These are phyloP conservation scores for Neurospora sp. DNA, from an alignment of 495 filamentous ascomycete species.

Conservation along the genomic window DNA sequence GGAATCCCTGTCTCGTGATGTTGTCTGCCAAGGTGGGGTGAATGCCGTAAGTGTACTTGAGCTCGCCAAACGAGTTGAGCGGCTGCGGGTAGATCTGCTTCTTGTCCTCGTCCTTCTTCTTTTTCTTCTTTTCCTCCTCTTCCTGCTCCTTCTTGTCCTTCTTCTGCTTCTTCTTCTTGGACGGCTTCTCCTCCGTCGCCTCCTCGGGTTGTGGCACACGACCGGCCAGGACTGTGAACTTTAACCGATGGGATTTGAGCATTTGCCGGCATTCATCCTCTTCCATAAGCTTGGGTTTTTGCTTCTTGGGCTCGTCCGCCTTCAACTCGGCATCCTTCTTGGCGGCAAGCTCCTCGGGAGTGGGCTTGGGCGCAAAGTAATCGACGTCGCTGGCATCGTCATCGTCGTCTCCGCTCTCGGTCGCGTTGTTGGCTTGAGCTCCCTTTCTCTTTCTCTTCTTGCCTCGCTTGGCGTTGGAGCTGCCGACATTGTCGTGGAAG, in stretches of 20 bases:
- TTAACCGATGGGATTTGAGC: slow-evolving; percentile 77
- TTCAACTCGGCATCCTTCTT: slow-evolving; percentile 4
- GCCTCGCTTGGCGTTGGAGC: slow-evolving; percentile 15
- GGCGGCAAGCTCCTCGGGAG: slow-evolving; percentile 7
- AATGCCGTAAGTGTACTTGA: slow-evolving; percentile 59
- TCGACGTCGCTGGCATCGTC: slow-evolving; percentile 31
- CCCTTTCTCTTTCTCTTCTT: slow-evolving; percentile 42
- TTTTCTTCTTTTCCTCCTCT: slow-evolving; percentile 37
- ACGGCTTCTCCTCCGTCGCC: slow-evolving; percentile 22
- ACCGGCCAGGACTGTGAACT: slow-evolving; percentile 58
- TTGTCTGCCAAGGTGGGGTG: slow-evolving; percentile 65
- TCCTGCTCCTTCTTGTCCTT: slow-evolving; percentile 43
- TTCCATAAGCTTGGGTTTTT: slow-evolving; percentile 27
- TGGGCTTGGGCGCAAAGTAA: slow-evolving; percentile 36
- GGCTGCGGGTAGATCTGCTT: slow-evolving; percentile 65
- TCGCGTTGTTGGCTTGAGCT: slow-evolving; percentile 12
- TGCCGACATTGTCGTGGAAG: slow-evolving; percentile 33
- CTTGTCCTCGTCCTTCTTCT: slow-evolving; percentile 38
- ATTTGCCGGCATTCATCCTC: slow-evolving; percentile 63
- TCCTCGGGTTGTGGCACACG: slow-evolving; percentile 15
- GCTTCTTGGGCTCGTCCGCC: slow-evolving; percentile 14
- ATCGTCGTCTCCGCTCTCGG: slow-evolving; percentile 16
- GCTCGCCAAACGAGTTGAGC: slow-evolving; percentile 62
- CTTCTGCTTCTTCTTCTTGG: slow-evolving; percentile 36
- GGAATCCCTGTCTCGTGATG: slow-evolving; percentile 72